Evolutionary conservation across 257 asterid genomes (phyloP).

Genomic region (Jacaranda mimosifolia): DNA sequence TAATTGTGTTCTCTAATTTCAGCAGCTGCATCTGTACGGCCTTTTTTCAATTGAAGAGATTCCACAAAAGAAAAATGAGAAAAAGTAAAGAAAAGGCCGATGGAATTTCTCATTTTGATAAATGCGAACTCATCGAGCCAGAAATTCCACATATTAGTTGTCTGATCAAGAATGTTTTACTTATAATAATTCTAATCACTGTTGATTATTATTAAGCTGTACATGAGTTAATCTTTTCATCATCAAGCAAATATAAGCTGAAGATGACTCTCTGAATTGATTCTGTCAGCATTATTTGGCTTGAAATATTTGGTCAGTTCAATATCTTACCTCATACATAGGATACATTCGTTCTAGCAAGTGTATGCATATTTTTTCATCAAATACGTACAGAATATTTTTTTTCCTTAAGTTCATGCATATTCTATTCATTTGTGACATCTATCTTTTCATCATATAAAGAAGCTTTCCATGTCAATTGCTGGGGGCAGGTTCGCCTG

Average conservation of each 20-base stretch:
- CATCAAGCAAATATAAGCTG: slow-evolving; percentile 13
- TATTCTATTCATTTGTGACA: slow-evolving; percentile 13
- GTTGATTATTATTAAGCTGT: slow-evolving; percentile 18
- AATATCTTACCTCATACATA: slow-evolving; percentile 21
- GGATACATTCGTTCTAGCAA: slow-evolving; percentile 13
- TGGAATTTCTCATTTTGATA: background rate
- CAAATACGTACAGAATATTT: slow-evolving; percentile 12
- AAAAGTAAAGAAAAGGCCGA: background rate
- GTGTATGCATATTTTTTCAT: slow-evolving; percentile 7
- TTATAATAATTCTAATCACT: background rate
- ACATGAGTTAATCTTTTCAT: slow-evolving; percentile 11
- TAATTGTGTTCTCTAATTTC: background rate
- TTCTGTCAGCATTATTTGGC: slow-evolving; percentile 17
- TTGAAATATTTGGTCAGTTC: background rate
- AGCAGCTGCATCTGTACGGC: background rate
- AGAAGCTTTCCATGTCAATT: slow-evolving; percentile 26
- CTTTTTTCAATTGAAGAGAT: background rate
- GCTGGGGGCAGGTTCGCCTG: slow-evolving; percentile 83
- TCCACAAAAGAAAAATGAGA: background rate
- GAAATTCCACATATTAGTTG: slow-evolving; percentile 2
- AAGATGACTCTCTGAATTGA: slow-evolving; percentile 13
- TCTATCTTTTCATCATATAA: slow-evolving; percentile 24
- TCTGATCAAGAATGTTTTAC: background rate
- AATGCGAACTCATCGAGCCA: slow-evolving; percentile 20
- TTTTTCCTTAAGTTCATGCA: slow-evolving; percentile 20